A percentile compares a stretch with the other conserved stretches of the same genome.
Conservation (phyloP, 352 stramenopile species). For the Thraustochytrium sp. region DNA sequence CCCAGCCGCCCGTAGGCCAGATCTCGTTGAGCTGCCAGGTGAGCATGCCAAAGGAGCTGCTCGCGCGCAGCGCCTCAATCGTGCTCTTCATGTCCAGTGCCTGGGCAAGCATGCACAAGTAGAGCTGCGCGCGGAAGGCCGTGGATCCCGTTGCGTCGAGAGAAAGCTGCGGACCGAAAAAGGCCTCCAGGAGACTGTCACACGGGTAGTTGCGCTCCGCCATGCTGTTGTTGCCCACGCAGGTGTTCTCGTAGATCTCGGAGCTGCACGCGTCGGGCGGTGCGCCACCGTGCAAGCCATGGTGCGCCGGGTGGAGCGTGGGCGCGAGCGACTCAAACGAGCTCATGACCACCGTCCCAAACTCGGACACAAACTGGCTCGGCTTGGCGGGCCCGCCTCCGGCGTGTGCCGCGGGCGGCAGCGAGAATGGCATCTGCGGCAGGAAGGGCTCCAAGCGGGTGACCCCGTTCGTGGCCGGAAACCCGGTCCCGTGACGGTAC, state of each 20-base stretch:
- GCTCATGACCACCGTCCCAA: conserved; percentile 52
- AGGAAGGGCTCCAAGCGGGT: background rate
- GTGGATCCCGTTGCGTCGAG: background rate
- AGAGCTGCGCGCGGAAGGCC: conserved; percentile 53
- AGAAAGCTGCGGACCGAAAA: conserved; percentile 47
- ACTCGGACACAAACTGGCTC: conserved; percentile 54
- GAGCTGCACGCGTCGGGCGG: conserved; percentile 49
- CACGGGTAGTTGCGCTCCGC: conserved; percentile 58
- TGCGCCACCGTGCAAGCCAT: conserved; percentile 52
- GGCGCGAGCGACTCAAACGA: conserved; percentile 57
- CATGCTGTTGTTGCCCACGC: conserved; percentile 54
- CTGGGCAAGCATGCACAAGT: conserved; percentile 54
- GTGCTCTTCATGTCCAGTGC: conserved; percentile 54
- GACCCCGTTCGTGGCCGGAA: conserved; percentile 52
- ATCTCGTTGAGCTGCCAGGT: conserved; percentile 60
- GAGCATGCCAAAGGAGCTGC: conserved; percentile 53
- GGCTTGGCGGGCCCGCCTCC: background rate
- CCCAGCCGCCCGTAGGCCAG: conserved; percentile 60
- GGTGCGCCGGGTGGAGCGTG: conserved; percentile 46
- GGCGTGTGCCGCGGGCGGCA: background rate
- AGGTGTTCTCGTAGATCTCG: conserved; percentile 49
- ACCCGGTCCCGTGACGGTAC: conserved; percentile 50
- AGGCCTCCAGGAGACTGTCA: conserved; percentile 52
- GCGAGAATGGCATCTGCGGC: background rate
- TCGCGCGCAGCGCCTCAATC: conserved; percentile 50